Conservation (phyloP, 441 rosid species). For the Euphorbia celastroides region DNA sequence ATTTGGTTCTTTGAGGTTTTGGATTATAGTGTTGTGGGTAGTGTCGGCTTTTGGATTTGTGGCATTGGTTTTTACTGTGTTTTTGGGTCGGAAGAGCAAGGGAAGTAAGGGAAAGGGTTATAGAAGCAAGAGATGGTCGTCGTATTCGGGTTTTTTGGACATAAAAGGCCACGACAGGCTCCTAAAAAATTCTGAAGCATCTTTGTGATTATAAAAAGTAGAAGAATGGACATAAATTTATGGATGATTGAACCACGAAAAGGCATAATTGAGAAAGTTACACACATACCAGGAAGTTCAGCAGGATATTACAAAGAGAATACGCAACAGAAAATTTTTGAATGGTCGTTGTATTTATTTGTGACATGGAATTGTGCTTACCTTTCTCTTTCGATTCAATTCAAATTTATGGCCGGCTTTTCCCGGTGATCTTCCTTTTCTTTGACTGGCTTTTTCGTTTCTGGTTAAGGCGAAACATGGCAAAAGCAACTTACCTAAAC, state of each 20-base stretch:
- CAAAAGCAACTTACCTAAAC: slow-evolving; percentile 13
- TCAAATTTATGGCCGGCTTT: slow-evolving; percentile 20
- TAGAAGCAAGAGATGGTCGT: slow-evolving; percentile 59
- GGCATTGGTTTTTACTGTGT: slow-evolving; percentile 48
- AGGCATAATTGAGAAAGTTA: slow-evolving; percentile 5
- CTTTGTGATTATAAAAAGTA: slow-evolving; percentile 21
- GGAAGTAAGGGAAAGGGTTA: slow-evolving; percentile 53
- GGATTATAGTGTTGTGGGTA: slow-evolving; percentile 74
- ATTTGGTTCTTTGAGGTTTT: slow-evolving; percentile 56
- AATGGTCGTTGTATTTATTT: not conserved
- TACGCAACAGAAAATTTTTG: not conserved
- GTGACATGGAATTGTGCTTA: not conserved
- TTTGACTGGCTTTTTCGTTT: slow-evolving; percentile 47
- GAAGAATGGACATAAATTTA: slow-evolving; percentile 7
- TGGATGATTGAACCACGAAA: not conserved
- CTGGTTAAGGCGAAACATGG: slow-evolving; percentile 36
- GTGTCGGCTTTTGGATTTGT: slow-evolving; percentile 70
- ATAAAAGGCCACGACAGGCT: slow-evolving; percentile 38
- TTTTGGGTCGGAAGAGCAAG: slow-evolving; percentile 51
- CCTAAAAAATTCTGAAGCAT: slow-evolving; percentile 25
- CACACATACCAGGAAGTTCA: not conserved
- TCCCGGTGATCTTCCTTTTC: slow-evolving; percentile 23
- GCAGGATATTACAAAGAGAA: not conserved
- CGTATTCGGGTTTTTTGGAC: slow-evolving; percentile 42
- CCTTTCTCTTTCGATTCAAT: not conserved